Conservation (phyloP, 768 basidiomycete genomes). For the Amylocystis lapponica region DNA sequence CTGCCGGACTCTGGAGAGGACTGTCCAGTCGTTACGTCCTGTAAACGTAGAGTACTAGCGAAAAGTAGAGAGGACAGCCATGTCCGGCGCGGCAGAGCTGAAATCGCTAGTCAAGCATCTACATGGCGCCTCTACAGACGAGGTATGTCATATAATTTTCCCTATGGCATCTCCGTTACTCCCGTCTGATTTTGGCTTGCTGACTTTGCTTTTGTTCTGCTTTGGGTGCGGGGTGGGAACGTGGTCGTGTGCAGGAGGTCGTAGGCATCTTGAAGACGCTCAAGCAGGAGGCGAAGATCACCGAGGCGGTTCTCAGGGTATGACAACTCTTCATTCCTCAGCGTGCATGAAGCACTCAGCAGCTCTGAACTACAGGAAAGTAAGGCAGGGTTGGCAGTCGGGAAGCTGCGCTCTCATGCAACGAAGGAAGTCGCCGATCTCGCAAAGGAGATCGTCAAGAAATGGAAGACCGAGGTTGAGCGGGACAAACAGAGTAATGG, state of each 20-base stretch:
- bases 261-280: conserved; percentile 53
- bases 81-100: conserved; percentile 49
- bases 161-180: conserved; percentile 33
- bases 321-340: conserved; percentile 26
- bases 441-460: conserved; percentile 87
- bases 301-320: conserved; percentile 71
- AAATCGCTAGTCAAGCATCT: conserved; percentile 79
- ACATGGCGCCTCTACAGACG: conserved; percentile 50
- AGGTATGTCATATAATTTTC: conserved; percentile 43
- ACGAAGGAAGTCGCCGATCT: conserved; percentile 71
- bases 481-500: conserved; percentile 46
- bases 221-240: not conserved
- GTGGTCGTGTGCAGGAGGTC: conserved; percentile 49
- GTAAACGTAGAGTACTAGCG: no score
- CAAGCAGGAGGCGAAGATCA: conserved; percentile 64
- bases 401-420: conserved; percentile 75
- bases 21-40: no score
- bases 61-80: conserved; percentile 6
- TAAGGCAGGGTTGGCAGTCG: conserved; percentile 87
- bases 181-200: conserved; percentile 9
- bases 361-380: conserved; percentile 56
- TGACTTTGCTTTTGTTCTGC: conserved; percentile 22
- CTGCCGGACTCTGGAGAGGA: no score
- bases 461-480: conserved; percentile 88
- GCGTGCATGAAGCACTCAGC: not conserved